Evolutionary conservation across 208 protist species (phyloP).

Genomic region (Trypanosoma conorhini): DNA sequence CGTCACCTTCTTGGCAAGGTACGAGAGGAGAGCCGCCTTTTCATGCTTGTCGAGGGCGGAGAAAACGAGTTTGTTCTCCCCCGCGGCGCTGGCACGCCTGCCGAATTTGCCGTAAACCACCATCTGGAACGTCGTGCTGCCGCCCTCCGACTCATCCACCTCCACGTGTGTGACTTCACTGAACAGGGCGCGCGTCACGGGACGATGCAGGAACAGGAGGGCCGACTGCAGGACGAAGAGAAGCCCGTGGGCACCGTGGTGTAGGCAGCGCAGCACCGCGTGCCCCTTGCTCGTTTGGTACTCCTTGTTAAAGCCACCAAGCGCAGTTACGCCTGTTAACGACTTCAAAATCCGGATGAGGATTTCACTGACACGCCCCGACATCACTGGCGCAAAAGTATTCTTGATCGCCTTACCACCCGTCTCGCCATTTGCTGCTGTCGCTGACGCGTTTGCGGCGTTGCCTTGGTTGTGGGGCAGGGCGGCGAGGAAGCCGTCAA

Average conservation of each 20-base stretch:
- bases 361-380: conserved; percentile 82
- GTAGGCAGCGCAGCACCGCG: conserved; percentile 76
- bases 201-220: conserved; percentile 83
- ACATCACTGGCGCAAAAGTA: conserved; percentile 70
- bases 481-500: conserved; percentile 38
- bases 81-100: neutral
- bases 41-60: conserved; percentile 69
- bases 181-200: conserved; percentile 59
- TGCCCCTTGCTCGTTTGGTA: conserved; percentile 57
- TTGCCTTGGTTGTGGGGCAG: conserved; percentile 26
- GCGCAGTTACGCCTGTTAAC: conserved; percentile 67
- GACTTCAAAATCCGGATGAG: conserved; percentile 79
- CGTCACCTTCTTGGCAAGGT: conserved; percentile 56
- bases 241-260: conserved; percentile 69
- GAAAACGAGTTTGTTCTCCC: conserved; percentile 66
- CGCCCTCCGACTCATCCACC: conserved; percentile 73
- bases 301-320: conserved; percentile 80
- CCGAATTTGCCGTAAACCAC: conserved; percentile 49
- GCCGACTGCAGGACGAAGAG: conserved; percentile 76
- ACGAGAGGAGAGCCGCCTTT: conserved; percentile 57
- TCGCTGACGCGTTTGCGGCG: conserved; percentile 14
- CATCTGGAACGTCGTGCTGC: conserved; percentile 73
- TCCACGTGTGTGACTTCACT: conserved; percentile 52
- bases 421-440: conserved; percentile 24
- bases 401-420: conserved; percentile 32